A percentile compares a stretch with the other conserved stretches of the same genome.
These are phyloP conservation scores for Tieghemiomyces parasiticus DNA, from an alignment of 192 early-diverging fungal species.

Conservation along the genomic window DNA sequence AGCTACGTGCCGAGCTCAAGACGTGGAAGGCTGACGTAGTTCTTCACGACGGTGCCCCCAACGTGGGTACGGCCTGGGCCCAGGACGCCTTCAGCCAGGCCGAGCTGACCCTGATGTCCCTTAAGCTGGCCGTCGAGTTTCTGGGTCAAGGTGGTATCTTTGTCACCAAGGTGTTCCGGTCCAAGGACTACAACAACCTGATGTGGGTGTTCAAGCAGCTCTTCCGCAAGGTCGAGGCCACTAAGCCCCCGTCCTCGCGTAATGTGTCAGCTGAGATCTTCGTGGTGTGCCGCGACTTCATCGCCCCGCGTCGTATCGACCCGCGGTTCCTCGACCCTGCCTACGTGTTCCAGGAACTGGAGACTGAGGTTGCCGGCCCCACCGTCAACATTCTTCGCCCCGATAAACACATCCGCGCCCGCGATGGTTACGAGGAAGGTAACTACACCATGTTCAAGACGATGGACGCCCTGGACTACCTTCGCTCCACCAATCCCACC, in stretches of 20 bases:
- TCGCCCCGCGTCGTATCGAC: constrained; percentile 92
- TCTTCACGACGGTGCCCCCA: constrained; percentile 97
- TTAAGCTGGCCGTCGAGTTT: constrained; percentile 91
- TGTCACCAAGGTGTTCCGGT: constrained; percentile 97
- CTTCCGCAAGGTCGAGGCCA: constrained; percentile 92
- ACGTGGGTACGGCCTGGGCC: constrained; percentile 89
- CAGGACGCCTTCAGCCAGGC: constrained; percentile 96
- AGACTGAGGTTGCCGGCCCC: constrained; percentile 26
- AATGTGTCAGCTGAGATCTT: constrained; percentile 99
- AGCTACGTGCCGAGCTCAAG: constrained; percentile 79
- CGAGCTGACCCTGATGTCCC: constrained; percentile 79
- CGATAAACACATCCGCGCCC: constrained; percentile 78
- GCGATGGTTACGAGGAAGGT: constrained; percentile 95
- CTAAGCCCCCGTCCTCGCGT: constrained; percentile 93
- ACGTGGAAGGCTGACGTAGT: constrained; percentile 98
- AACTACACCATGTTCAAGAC: constrained; percentile 78
- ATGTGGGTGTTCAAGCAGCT: constrained; percentile 98
- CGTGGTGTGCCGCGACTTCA: constrained; percentile 87
- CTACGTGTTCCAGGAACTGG: constrained; percentile 86
- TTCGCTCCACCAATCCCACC: constrained; percentile 64
- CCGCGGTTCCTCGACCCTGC: constrained; percentile 83
- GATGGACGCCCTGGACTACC: constrained; percentile 61
- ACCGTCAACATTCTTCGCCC: constrained; percentile 74
- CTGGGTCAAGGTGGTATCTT: constrained; percentile 82
- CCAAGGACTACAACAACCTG: constrained; percentile 98